Base-by-base conservation (phyloP, 2,329 filamentous ascomycete genomes). In the Colletotrichum eremochloae region DNA sequence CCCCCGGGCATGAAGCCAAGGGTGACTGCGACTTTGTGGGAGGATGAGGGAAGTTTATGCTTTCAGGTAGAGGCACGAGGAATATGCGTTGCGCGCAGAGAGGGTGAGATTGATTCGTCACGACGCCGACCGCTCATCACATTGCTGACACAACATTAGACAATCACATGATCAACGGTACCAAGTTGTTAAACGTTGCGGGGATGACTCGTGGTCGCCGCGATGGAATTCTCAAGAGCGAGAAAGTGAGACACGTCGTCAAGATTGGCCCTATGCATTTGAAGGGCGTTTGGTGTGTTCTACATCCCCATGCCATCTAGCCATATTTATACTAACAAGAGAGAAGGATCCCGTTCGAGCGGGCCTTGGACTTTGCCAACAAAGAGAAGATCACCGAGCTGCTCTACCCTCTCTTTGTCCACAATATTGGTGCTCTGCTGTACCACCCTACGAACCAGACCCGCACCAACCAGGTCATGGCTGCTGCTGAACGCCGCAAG, bases 211-310 rank as follows among this genome's bases (percentile, higher is more conserved):
- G 96, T 81, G 96, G 96, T 68, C 92, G 96, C 75, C 90, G 96
- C 78, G 96, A 99, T 79, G 96, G 96, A 60, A 98, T 99, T 76
- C 84, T 99, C 71, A 99, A 99, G 85, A 98, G 96, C 81, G 96
- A 98, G 83, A 99, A 98, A 84, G 91, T 95, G 69, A 92, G 96
- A 76, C 95, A 98, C 82, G 96, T 98, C 15, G 96, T 98, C 73
- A 99, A 99, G 85, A 98, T 99, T 81, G 96, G 96, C 0, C 96
- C 96, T 5, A 99, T 99, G 96, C 96, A 98, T 81, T 85, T 99
- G 56, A 99, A 99, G 85, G 96, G 96, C 79, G 95, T 97, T 76
- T 97, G 95, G 95, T 97, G 88, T 85, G 93, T 85, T 71, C 31
- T n/a, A 20, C 36, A 24, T 56, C 15, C 1, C 18, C 50, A 18